Evolutionary conservation across 2,329 filamentous ascomycete species (phyloP).

Genomic region (Fusarium multiceps): DNA sequence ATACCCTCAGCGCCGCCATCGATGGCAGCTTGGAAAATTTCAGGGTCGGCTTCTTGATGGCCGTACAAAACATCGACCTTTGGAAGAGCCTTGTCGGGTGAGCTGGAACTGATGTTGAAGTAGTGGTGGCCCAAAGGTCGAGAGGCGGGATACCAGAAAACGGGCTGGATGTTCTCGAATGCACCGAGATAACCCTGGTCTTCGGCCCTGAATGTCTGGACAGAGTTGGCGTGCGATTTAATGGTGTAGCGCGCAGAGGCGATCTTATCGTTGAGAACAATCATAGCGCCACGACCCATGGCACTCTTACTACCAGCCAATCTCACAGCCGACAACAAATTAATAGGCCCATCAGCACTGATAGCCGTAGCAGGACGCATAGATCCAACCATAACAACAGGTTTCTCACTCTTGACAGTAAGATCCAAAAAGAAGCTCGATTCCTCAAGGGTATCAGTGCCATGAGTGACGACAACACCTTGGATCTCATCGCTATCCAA

Average conservation of each 20-base stretch:
- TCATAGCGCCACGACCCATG: constrained; percentile 64
- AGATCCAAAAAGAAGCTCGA: constrained; percentile 70
- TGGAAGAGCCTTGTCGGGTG: constrained; percentile 54
- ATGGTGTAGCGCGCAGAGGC: constrained; percentile 65
- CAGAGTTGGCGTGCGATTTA: constrained; percentile 70
- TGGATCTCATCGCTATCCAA: constrained; percentile 53
- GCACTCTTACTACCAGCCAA: constrained; percentile 61
- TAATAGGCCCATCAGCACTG: constrained; percentile 70
- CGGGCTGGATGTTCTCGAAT: constrained; percentile 66
- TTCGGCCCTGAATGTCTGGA: constrained; percentile 69
- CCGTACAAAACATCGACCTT: constrained; percentile 66
- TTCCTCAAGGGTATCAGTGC: constrained; percentile 73
- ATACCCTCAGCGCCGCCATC: constrained; percentile 62
- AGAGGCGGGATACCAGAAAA: constrained; percentile 67
- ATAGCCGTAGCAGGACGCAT: constrained; percentile 72
- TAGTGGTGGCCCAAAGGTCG: constrained; percentile 58
- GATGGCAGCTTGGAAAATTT: constrained; percentile 59
- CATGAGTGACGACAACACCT: constrained; percentile 71
- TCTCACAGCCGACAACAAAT: constrained; percentile 68
- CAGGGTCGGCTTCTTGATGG: constrained; percentile 61
- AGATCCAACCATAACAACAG: constrained; percentile 68
- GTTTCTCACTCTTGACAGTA: constrained; percentile 66
- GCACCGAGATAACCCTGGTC: constrained; percentile 68
- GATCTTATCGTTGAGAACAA: constrained; percentile 71
- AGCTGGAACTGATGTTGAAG: constrained; percentile 52